phyloP scores from a whole-genome alignment of 148 eudicot species.

The Persicaria maculosa region DNA sequence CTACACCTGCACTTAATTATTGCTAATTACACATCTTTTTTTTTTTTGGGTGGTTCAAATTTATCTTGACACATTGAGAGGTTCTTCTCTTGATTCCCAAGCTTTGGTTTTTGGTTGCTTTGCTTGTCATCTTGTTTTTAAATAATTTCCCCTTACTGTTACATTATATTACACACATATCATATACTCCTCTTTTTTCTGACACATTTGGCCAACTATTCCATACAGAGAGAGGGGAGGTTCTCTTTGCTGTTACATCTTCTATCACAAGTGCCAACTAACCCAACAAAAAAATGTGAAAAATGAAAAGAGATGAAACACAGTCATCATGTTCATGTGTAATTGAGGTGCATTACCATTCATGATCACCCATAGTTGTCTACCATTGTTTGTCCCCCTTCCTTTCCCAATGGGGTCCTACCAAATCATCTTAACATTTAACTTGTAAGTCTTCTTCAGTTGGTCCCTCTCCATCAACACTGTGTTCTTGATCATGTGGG shows the following conservation, averaged over 20 bases:
- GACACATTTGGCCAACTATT: conserved; percentile 1
- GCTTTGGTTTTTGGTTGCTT: conserved; percentile 19
- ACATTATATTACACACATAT: neutral
- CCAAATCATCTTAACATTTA: neutral
- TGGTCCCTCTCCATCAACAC: neutral
- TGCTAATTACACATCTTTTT: neutral
- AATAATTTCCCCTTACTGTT: neutral
- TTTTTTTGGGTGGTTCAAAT: neutral
- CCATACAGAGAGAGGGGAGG: conserved; percentile 6
- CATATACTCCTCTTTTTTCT: conserved; percentile 2
- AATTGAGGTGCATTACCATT: conserved; percentile 1
- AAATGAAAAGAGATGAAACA: neutral
- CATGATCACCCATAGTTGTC: conserved; percentile 5
- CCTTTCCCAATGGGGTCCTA: neutral
- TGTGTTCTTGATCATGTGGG: neutral
- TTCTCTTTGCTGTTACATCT: conserved; percentile 10
- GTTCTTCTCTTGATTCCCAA: conserved; percentile 29
- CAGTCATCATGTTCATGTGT: conserved; percentile 1
- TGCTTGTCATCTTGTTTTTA: conserved; percentile 6
- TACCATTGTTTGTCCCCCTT: neutral
- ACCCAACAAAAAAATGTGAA: neutral
- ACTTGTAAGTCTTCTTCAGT: too few relatives aligned
- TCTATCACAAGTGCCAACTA: conserved; percentile 3
- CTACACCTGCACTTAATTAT: conserved; percentile 4
- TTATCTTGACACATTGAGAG: conserved; percentile 8